These are phyloP conservation scores for Vigna trinervia DNA, from an alignment of 306 rosid species.

Conservation along the genomic window DNA sequence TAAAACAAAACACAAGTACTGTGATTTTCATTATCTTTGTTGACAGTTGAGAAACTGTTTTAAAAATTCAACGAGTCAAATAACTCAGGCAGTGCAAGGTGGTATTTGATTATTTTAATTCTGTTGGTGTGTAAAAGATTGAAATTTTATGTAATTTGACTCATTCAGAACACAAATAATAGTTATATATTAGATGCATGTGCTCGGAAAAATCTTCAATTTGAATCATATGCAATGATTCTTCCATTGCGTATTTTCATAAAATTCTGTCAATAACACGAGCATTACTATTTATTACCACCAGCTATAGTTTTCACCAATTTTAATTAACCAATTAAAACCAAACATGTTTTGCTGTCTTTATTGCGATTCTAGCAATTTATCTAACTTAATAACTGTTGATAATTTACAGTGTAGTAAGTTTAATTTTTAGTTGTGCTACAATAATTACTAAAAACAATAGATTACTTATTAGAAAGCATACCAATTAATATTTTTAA, in stretches of 20 bases:
- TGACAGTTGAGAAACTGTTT: neutral
- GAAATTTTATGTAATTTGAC: neutral
- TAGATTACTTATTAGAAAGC: neutral
- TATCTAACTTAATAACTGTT: neutral
- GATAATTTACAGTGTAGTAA: neutral
- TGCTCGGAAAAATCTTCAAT: neutral
- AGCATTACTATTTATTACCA: neutral
- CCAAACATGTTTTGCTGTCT: neutral
- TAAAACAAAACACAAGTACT: neutral
- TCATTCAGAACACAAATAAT: neutral
- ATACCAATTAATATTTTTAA: neutral
- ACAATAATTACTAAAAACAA: neutral
- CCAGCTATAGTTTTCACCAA: neutral
- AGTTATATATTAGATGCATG: neutral
- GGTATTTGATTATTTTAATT: slow-evolving; percentile 2
- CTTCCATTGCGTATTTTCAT: neutral
- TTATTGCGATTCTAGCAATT: neutral
- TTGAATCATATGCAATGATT: too few species aligned
- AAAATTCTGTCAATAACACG: neutral
- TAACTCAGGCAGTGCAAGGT: neutral
- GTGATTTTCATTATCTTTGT: neutral
- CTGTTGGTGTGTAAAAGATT: neutral
- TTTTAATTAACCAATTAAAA: neutral
- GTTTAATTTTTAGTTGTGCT: neutral
- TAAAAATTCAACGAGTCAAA: neutral